These are phyloP conservation scores for Daldinia sp. DNA, from an alignment of 2,329 filamentous ascomycete species.

Conservation along the genomic window DNA sequence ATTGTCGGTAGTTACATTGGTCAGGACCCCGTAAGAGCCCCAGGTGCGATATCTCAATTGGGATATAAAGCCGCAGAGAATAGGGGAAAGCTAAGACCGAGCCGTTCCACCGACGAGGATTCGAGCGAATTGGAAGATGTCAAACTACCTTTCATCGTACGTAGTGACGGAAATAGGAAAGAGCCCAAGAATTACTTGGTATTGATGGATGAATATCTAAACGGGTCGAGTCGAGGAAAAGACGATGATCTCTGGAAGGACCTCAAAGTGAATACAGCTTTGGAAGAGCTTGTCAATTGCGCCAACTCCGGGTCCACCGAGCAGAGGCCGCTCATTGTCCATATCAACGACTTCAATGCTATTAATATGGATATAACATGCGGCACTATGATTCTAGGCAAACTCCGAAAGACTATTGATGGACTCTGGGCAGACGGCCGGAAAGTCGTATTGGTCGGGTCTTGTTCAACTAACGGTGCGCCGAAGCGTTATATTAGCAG, in stretches of 20 bases:
- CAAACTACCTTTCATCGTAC: slow-evolving; percentile 26
- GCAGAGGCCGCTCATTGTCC: slow-evolving; percentile 70
- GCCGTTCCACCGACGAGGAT: slow-evolving; percentile 23
- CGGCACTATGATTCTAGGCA: slow-evolving; percentile 72
- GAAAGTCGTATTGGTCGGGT: slow-evolving; percentile 81
- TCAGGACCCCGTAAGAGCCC: slow-evolving; percentile 59
- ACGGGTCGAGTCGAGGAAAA: slow-evolving; percentile 50
- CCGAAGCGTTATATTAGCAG: slow-evolving; percentile 53
- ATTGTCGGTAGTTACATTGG: slow-evolving; percentile 75
- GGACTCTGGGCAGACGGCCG: slow-evolving; percentile 75
- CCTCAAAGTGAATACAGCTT: slow-evolving; percentile 64
- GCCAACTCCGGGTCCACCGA: slow-evolving; percentile 49
- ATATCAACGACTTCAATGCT: slow-evolving; percentile 82
- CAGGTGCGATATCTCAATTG: slow-evolving; percentile 60
- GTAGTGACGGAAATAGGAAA: slow-evolving; percentile 35
- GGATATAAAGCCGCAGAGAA: slow-evolving; percentile 65
- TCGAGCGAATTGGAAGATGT: slow-evolving; percentile 13
- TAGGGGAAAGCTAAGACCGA: slow-evolving; percentile 54
- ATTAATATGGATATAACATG: slow-evolving; percentile 71
- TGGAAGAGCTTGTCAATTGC: slow-evolving; percentile 65
- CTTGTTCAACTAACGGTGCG: slow-evolving; percentile 66
- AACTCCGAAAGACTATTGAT: slow-evolving; percentile 76
- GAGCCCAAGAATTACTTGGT: slow-evolving; percentile 42
- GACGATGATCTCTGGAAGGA: slow-evolving; percentile 66
- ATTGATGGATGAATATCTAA: slow-evolving; percentile 56